phyloP scores from a whole-genome alignment of 192 early-diverging fungal species.

The Coemansia sp. region DNA sequence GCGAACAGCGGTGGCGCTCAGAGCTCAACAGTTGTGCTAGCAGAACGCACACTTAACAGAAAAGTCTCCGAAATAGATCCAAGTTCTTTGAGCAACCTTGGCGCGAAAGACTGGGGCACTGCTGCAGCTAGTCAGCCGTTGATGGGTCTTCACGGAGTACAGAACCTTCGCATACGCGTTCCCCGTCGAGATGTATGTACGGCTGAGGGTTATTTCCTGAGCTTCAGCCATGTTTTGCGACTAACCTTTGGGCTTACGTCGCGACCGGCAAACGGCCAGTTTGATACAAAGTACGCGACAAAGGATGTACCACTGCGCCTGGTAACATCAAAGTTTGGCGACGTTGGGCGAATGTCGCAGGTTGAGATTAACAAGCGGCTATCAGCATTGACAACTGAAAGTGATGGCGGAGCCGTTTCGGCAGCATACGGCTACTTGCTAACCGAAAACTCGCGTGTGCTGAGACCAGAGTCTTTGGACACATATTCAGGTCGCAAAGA shows the following conservation, averaged over 20 bases:
- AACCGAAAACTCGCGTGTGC: conserved; percentile 34
- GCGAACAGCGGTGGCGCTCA: conserved; percentile 8
- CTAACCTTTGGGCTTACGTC: conserved; percentile 50
- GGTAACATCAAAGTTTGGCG: conserved; percentile 51
- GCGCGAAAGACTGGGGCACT: conserved; percentile 26
- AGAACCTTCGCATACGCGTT: conserved; percentile 49
- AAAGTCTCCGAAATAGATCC: conserved; percentile 47
- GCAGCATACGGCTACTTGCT: conserved; percentile 50
- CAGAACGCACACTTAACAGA: conserved; percentile 52
- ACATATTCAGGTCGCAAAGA: conserved; percentile 13
- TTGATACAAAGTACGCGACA: conserved; percentile 41
- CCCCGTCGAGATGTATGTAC: conserved; percentile 49
- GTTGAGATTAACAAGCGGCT: conserved; percentile 48
- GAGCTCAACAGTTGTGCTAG: conserved; percentile 33
- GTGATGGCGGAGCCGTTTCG: conserved; percentile 37
- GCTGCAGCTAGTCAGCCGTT: conserved; percentile 15
- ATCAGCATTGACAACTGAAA: conserved; percentile 43
- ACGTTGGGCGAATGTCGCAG: conserved; percentile 48
- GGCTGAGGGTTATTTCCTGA: conserved; percentile 38
- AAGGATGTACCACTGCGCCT: conserved; percentile 49
- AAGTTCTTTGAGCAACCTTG: conserved; percentile 9
- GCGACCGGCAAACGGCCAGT: conserved; percentile 18
- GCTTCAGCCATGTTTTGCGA: conserved; percentile 42
- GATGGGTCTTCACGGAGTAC: conserved; percentile 27
- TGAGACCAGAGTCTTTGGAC: conserved; percentile 31